Evolutionary conservation across 2,329 filamentous ascomycete genomes (phyloP).

Genomic region (Tolypocladium amazonense): DNA sequence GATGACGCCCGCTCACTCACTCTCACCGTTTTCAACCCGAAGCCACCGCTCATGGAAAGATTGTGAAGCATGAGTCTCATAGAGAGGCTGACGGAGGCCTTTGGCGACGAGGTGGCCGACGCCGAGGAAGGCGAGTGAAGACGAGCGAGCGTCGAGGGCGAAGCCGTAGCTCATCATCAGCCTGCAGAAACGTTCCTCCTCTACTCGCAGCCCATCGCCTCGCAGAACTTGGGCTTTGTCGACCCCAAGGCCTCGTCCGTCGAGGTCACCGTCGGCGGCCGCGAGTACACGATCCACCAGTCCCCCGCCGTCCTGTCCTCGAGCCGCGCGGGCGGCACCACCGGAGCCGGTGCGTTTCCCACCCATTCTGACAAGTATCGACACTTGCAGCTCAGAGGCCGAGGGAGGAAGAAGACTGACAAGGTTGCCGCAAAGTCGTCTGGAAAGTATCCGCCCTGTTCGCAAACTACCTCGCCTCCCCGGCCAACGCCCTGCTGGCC

Average conservation of each 20-base stretch:
- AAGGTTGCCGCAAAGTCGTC: too few relatives aligned
- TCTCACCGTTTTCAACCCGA: background rate
- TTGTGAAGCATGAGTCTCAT: slow-evolving; percentile 5
- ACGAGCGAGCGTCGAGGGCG: background rate
- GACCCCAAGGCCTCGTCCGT: slow-evolving; percentile 57
- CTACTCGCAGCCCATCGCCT: slow-evolving; percentile 66
- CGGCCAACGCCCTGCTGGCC: too few relatives aligned
- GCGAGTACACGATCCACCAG: slow-evolving; percentile 69
- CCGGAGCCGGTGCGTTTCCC: slow-evolving; percentile 34
- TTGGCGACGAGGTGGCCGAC: slow-evolving; percentile 35
- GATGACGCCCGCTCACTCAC: too few relatives aligned
- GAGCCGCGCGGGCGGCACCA: slow-evolving; percentile 51
- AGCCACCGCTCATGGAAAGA: background rate
- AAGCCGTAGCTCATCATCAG: background rate
- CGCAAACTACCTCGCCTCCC: too few relatives aligned
- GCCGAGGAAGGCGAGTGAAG: slow-evolving; percentile 32
- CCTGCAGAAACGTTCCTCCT: slow-evolving; percentile 72
- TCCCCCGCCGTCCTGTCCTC: slow-evolving; percentile 76
- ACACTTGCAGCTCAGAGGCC: too few relatives aligned
- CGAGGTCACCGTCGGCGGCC: slow-evolving; percentile 55
- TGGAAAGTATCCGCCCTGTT: too few relatives aligned
- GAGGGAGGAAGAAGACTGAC: too few relatives aligned
- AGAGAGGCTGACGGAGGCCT: slow-evolving; percentile 14
- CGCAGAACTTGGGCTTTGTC: slow-evolving; percentile 75
- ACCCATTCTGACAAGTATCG: too few relatives aligned